phyloP scores from a whole-genome alignment of 2,329 filamentous ascomycete species.

The Beauveria australis region DNA sequence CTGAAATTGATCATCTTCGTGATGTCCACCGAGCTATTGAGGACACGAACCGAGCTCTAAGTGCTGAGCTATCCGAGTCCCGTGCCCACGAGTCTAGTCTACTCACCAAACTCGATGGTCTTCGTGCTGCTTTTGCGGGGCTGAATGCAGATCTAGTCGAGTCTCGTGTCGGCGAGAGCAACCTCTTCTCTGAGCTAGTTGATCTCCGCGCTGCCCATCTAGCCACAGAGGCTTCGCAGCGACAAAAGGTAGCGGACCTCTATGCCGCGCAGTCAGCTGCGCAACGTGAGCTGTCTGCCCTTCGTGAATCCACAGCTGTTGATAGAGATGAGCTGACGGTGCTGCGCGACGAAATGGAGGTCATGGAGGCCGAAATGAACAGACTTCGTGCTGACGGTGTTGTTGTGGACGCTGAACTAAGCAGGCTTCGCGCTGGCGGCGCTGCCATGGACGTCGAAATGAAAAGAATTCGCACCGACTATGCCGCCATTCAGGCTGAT shows the following conservation, averaged over 20 bases:
- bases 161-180: not conserved
- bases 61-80: not conserved
- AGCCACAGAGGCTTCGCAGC: not conserved
- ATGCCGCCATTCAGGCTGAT: not conserved
- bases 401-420: not conserved
- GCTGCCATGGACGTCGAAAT: not conserved
- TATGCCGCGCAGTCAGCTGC: not conserved
- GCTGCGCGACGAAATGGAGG: not conserved
- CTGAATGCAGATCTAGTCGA: not conserved
- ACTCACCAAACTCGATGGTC: not conserved
- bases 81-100: not conserved
- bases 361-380: not conserved
- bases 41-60: not conserved
- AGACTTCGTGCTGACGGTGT: not conserved
- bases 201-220: not conserved
- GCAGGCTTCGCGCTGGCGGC: not conserved
- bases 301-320: not conserved
- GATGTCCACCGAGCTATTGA: not conserved
- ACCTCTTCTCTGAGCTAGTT: not conserved
- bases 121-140: not conserved
- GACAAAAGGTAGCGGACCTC: not conserved
- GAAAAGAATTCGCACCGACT: not conserved
- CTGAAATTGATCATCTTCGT: not conserved
- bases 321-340: not conserved
- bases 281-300: not conserved